phyloP scores from a whole-genome alignment of 306 rosid genomes.

The Arachis hypogaea region DNA sequence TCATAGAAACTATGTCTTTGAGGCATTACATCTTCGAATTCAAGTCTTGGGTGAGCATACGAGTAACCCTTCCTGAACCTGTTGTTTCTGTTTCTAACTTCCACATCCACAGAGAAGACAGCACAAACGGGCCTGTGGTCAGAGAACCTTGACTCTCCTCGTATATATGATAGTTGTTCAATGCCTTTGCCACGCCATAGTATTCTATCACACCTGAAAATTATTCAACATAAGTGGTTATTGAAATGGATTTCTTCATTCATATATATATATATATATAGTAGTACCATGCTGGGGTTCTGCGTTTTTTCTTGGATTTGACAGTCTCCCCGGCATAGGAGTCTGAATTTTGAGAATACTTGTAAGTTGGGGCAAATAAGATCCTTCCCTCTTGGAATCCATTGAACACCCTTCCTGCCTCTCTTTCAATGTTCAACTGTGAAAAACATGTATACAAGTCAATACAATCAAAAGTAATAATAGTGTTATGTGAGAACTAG shows the following conservation, averaged over 20 bases:
- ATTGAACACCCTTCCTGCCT: constrained; percentile 71
- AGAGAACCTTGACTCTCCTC: constrained; percentile 86
- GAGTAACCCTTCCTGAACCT: constrained; percentile 76
- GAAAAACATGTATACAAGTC: too few species aligned
- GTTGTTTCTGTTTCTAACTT: constrained; percentile 55
- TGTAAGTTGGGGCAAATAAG: constrained; percentile 82
- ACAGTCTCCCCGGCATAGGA: constrained; percentile 82
- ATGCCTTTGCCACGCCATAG: constrained; percentile 79
- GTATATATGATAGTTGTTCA: constrained; percentile 68
- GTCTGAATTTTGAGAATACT: constrained; percentile 82
- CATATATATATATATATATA: not conserved
- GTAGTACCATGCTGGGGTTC: constrained; percentile 88
- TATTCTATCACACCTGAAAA: constrained; percentile 83
- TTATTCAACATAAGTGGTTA: not conserved
- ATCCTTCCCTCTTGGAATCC: constrained; percentile 77
- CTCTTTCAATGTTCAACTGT: constrained; percentile 79
- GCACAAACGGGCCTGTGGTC: constrained; percentile 87
- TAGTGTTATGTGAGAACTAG: too few species aligned
- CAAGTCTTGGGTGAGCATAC: constrained; percentile 56
- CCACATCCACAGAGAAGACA: constrained; percentile 73
- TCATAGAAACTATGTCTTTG: constrained; percentile 85
- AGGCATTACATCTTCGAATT: constrained; percentile 71
- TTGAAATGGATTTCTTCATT: too few species aligned
- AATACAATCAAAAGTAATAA: too few species aligned
- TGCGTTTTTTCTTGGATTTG: constrained; percentile 83